Evolutionary conservation across 768 basidiomycete species (phyloP).

Genomic region (Podaxis sp.): DNA sequence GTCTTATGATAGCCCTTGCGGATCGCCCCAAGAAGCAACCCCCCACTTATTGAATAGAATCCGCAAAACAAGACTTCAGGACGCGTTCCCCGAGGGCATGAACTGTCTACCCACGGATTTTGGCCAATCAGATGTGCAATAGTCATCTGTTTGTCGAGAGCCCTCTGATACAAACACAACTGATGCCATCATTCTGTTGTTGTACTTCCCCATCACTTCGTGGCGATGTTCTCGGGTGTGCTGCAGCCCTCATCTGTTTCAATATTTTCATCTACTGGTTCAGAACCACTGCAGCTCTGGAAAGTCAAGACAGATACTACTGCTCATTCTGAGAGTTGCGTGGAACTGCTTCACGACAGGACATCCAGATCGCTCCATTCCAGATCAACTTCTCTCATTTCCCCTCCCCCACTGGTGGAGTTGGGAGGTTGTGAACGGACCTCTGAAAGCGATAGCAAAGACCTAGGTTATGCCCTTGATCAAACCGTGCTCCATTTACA

Average conservation of each 20-base stretch:
- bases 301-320: slow-evolving; percentile 38
- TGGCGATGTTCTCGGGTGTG: slow-evolving; percentile 50
- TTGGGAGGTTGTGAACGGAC: slow-evolving; percentile 17
- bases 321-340: slow-evolving; percentile 49
- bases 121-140: background rate
- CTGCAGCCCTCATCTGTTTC: slow-evolving; percentile 65
- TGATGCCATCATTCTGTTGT: background rate
- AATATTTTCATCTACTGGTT: slow-evolving; percentile 70
- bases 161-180: background rate
- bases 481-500: slow-evolving; percentile 79
- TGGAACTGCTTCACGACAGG: slow-evolving; percentile 59
- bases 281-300: slow-evolving; percentile 59
- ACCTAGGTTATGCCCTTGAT: slow-evolving; percentile 35
- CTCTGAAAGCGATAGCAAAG: slow-evolving; percentile 18
- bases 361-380: slow-evolving; percentile 47
- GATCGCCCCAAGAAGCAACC: background rate
- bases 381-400: slow-evolving; percentile 42
- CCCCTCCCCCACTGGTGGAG: slow-evolving; percentile 26
- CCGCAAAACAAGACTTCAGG: background rate
- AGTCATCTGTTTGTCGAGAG: background rate
- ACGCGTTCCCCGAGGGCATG: background rate
- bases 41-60: background rate
- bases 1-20: background rate
- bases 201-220: background rate
- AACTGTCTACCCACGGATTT: background rate